These are phyloP conservation scores for Globisporangium heterothallicum DNA, from an alignment of 352 stramenopile species.

Conservation along the genomic window DNA sequence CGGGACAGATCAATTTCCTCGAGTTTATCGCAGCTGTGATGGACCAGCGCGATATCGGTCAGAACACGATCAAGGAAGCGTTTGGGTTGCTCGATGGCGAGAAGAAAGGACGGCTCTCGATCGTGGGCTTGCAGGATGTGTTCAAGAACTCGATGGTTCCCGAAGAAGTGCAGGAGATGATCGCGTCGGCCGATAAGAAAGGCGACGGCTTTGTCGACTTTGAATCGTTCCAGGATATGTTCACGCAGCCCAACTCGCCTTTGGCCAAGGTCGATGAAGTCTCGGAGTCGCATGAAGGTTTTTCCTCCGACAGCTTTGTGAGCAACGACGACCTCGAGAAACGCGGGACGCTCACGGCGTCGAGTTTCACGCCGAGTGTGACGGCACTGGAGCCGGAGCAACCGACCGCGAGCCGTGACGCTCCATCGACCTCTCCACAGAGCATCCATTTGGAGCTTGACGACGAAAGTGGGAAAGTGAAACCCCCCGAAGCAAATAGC, in stretches of 20 bases:
- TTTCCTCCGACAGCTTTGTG: constrained; percentile 12
- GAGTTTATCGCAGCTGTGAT: constrained; percentile 95
- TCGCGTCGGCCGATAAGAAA: constrained; percentile 81
- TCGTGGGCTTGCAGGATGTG: constrained; percentile 83
- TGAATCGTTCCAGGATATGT: constrained; percentile 86
- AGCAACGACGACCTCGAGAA: constrained; percentile 22
- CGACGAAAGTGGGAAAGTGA: too few species aligned
- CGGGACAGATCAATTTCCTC: constrained; percentile 89
- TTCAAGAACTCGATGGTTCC: constrained; percentile 86
- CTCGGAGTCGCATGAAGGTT: constrained; percentile 18
- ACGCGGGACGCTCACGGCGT: constrained; percentile 14
- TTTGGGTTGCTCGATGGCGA: constrained; percentile 88
- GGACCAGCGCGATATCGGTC: constrained; percentile 82
- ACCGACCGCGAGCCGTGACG: constrained; percentile 3
- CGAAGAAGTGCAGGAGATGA: constrained; percentile 88
- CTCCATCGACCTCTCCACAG: too few species aligned
- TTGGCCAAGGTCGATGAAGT: constrained; percentile 33
- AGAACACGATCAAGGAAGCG: constrained; percentile 90
- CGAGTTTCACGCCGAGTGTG: background rate
- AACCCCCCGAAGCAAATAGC: too few species aligned
- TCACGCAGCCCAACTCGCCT: constrained; percentile 28
- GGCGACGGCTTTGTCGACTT: constrained; percentile 83
- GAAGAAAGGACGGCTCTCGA: constrained; percentile 88
- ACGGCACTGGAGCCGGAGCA: background rate
- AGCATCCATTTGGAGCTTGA: too few species aligned